phyloP scores from a whole-genome alignment of 345 rosid species.

The Cochlearia excelsa region DNA sequence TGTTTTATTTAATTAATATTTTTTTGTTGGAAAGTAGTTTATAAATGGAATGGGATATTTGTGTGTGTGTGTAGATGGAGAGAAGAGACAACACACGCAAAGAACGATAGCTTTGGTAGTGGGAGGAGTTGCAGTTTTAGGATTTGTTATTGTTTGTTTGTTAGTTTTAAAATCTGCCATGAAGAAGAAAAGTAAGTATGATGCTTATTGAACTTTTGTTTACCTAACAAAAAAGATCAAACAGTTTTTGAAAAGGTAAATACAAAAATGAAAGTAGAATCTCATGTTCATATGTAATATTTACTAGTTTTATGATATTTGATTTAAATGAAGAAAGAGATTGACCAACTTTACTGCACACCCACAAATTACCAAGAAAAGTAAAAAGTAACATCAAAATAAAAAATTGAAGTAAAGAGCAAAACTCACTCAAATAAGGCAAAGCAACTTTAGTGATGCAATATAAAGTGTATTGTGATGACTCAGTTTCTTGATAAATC shows the following conservation, averaged over 20 bases:
- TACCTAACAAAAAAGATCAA: background rate
- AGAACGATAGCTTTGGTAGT: constrained; percentile 80
- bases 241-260: constrained; percentile 15
- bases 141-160: constrained; percentile 59
- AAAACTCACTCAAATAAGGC: constrained; percentile 1
- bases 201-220: constrained; percentile 24
- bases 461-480: constrained; percentile 3
- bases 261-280: background rate
- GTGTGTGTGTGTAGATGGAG: constrained; percentile 35
- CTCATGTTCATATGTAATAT: no score
- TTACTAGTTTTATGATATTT: background rate
- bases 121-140: constrained; percentile 75
- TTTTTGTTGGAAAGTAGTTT: background rate
- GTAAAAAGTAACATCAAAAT: background rate
- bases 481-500: constrained; percentile 2
- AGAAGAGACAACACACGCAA: constrained; percentile 50
- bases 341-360: constrained; percentile 3
- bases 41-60: background rate
- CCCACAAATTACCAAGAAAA: background rate
- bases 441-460: constrained; percentile 23
- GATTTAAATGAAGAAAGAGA: constrained; percentile 13
- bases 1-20: background rate
- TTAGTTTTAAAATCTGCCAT: constrained; percentile 51
- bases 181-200: constrained; percentile 54
- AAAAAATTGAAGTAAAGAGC: background rate